Base-by-base conservation (phyloP, 169 alveolate genomes). In the Eimeria sp. region DNA sequence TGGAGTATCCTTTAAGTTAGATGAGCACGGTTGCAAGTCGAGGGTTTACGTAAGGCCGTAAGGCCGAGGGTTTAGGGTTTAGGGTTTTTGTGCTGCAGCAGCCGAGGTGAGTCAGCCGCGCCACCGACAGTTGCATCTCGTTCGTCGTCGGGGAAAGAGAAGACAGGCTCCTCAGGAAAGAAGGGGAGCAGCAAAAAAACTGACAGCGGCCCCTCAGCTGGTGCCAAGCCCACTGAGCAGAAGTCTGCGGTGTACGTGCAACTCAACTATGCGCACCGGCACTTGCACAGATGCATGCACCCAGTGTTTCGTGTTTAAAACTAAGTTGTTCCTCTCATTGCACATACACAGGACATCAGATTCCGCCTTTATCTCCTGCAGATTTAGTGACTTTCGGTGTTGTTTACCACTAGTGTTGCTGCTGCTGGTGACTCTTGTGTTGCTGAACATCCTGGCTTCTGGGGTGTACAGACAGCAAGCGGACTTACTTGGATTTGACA, bases 381-480 rank as follows among this genome's bases (percentile, higher is more conserved):
- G 10, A 54, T 54, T 1, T 4, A 54, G 16, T 54, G 61, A 7
- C 61, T 54, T 14, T 3, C 61, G 20, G 16, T 54, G 20, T 54
- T 54, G 61, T 54, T 1, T 54, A 4, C 61, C 61, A 11, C 80
- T 70, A 47, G 27, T 70, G 57, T 16, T 73, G 49, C 49, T n/a
- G 83, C 54, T 72, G 49, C 54, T 30, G 80, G n/a, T 70, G 51
- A 43, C 20, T 10, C 49, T 70, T 43, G 49, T 70, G 80, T 51
- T 70, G 82, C 82, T 70, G 82, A 14, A 4, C 40, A 11, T 67
- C 43, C 11, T 70, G 63, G 87, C 30, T 76, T 58, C 40, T 76
- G 89, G 70, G 89, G 67, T 78, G 70, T 78, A 51, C 91, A 83
- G 91, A 67, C 91, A 83, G 61, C 91, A 83, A 76, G 91, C 91